phyloP scores from a whole-genome alignment of 176 grass and related monocot species.

The Musa schizocarpa region DNA sequence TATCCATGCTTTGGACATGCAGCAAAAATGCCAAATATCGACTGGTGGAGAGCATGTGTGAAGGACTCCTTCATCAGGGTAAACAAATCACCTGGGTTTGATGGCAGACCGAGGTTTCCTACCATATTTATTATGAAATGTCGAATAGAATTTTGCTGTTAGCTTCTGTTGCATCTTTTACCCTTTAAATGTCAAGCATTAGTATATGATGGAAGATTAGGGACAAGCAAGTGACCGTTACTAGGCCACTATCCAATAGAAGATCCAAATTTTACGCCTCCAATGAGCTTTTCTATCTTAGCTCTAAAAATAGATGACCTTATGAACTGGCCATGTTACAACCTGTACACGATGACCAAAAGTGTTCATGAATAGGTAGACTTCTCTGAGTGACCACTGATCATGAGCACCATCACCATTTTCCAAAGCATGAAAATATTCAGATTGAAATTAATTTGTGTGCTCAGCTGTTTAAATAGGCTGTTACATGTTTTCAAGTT shows the following conservation, averaged over 20 bases:
- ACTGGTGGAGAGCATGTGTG: constrained; percentile 88
- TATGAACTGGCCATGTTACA: no score
- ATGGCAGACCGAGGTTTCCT: background rate
- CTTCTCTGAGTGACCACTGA: no score
- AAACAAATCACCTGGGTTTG: constrained; percentile 3
- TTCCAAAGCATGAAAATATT: background rate
- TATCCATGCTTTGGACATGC: constrained; percentile 86
- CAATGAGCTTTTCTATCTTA: no score
- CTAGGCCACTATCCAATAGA: no score
- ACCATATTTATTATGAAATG: background rate
- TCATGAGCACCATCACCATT: background rate
- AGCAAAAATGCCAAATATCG: constrained; percentile 67
- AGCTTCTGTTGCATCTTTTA: background rate
- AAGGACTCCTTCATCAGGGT: constrained; percentile 87
- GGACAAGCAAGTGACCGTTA: no score
- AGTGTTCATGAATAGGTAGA: no score
- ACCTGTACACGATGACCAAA: no score
- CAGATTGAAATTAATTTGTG: background rate
- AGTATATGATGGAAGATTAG: no score
- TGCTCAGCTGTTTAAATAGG: background rate
- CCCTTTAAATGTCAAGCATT: no score
- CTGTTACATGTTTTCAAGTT: background rate
- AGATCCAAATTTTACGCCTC: no score
- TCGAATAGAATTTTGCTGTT: background rate
- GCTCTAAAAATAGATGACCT: no score